Conservation (phyloP, 257 asterid species). For the Plantago major region DNA sequence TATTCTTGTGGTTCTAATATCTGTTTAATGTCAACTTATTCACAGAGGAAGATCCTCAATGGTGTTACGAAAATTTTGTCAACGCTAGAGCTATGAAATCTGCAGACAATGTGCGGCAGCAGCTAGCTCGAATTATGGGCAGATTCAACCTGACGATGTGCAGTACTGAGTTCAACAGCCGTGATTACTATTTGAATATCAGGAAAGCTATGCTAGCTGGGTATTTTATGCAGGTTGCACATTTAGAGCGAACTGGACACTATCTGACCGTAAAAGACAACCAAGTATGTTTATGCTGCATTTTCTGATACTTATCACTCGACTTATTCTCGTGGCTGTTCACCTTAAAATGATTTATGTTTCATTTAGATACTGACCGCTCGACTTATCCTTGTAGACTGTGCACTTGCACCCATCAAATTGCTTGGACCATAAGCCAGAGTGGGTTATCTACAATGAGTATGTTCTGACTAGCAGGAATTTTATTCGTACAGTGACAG, state of each 20-base stretch:
- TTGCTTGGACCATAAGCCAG: constrained; percentile 91
- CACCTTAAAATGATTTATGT: too few species aligned
- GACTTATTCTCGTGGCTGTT: too few species aligned
- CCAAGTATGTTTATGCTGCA: constrained; percentile 25
- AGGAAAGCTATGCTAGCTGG: constrained; percentile 99
- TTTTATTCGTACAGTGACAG: constrained; percentile 88
- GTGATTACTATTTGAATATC: constrained; percentile 86
- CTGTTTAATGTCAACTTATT: constrained; percentile 11
- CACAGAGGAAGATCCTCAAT: constrained; percentile 39
- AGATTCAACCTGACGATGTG: constrained; percentile 84
- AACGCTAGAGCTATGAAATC: constrained; percentile 79
- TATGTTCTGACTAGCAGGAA: constrained; percentile 84
- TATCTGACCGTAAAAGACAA: constrained; percentile 90
- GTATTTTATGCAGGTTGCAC: constrained; percentile 99
- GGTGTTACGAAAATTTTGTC: constrained; percentile 90
- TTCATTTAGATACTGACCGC: too few species aligned
- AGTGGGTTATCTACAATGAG: constrained; percentile 92
- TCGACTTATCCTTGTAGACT: constrained; percentile 14
- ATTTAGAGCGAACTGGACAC: constrained; percentile 78
- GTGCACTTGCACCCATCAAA: constrained; percentile 91
- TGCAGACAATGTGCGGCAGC: constrained; percentile 92
- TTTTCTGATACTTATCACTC: too few species aligned
- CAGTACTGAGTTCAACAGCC: constrained; percentile 95
- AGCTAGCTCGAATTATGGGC: constrained; percentile 82
- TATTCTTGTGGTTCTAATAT: constrained; percentile 13